Evolutionary conservation across 2,329 filamentous ascomycete species (phyloP).

Genomic region (Aspergillus viridinutans): DNA sequence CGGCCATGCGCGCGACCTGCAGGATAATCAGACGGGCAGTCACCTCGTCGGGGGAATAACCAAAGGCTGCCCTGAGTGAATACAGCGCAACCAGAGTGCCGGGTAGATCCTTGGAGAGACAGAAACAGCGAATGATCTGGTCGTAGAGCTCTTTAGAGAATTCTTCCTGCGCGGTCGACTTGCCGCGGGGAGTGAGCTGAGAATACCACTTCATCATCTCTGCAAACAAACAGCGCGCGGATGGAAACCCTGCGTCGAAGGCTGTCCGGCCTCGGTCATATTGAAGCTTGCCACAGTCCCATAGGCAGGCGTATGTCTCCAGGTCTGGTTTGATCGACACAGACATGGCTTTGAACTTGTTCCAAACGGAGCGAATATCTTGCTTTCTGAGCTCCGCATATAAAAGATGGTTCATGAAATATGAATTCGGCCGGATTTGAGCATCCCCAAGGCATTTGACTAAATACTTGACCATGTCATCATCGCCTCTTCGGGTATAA

Average conservation of each 20-base stretch:
- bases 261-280: slow-evolving; percentile 46
- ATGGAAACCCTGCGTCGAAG: slow-evolving; percentile 45
- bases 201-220: slow-evolving; percentile 48
- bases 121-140: slow-evolving; percentile 50
- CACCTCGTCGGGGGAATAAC: slow-evolving; percentile 43
- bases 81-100: slow-evolving; percentile 49
- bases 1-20: slow-evolving; percentile 45
- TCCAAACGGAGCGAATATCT: slow-evolving; percentile 51
- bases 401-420: slow-evolving; percentile 76
- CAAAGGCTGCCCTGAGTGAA: slow-evolving; percentile 42
- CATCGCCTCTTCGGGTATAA: slow-evolving; percentile 61
- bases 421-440: slow-evolving; percentile 64
- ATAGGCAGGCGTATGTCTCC: slow-evolving; percentile 66
- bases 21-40: slow-evolving; percentile 48
- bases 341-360: slow-evolving; percentile 55
- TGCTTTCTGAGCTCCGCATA: slow-evolving; percentile 61
- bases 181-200: slow-evolving; percentile 26
- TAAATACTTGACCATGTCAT: slow-evolving; percentile 55
- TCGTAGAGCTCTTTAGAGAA: slow-evolving; percentile 50
- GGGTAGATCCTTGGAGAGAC: slow-evolving; percentile 45
- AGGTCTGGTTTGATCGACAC: slow-evolving; percentile 57
- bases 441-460: slow-evolving; percentile 60
- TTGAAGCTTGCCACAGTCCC: slow-evolving; percentile 50
- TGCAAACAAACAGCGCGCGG: slow-evolving; percentile 43
- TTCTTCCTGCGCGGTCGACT: slow-evolving; percentile 28